Percentiles rank a stretch among this genome's conserved stretches.
Conservation (phyloP, 495 filamentous ascomycete genomes). For the Cenococcum geophilum region DNA sequence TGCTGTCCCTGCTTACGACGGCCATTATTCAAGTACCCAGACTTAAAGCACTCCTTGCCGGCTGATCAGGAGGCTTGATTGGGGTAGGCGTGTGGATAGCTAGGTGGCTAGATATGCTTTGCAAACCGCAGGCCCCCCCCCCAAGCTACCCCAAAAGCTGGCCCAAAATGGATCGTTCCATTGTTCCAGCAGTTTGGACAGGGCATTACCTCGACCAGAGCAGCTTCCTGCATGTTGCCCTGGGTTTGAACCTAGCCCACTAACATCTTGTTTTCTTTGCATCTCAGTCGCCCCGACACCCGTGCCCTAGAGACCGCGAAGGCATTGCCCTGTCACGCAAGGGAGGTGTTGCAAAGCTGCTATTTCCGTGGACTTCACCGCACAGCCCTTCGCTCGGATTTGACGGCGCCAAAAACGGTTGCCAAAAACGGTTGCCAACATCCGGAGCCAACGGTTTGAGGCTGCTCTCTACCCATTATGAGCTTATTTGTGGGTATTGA, state of each 20-base stretch:
- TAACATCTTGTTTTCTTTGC: background rate
- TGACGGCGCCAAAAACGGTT: constrained; percentile 25
- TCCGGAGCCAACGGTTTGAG: constrained; percentile 32
- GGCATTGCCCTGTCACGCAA: background rate
- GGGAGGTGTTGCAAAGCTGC: too few relatives aligned
- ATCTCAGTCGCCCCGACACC: background rate
- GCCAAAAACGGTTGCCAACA: constrained; percentile 18
- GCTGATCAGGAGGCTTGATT: constrained; percentile 18
- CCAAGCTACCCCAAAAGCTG: background rate
- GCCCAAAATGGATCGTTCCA: constrained; percentile 14
- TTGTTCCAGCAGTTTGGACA: constrained; percentile 15
- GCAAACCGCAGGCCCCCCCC: background rate
- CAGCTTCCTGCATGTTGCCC: constrained; percentile 28
- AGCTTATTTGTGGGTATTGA: constrained; percentile 14
- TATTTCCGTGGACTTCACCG: too few relatives aligned
- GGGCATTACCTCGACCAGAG: constrained; percentile 23
- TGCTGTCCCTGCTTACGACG: constrained; percentile 16
- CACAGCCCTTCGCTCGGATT: constrained; percentile 8
- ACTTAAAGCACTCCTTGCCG: constrained; percentile 15
- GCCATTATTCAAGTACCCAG: constrained; percentile 19
- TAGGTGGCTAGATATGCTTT: too few relatives aligned
- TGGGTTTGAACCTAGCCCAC: constrained; percentile 11
- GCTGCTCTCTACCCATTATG: constrained; percentile 9
- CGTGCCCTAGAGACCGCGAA: background rate
- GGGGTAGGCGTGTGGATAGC: constrained; percentile 6